Base-by-base conservation (phyloP, 305 asterid genomes). In the Petunia hybrid region DNA sequence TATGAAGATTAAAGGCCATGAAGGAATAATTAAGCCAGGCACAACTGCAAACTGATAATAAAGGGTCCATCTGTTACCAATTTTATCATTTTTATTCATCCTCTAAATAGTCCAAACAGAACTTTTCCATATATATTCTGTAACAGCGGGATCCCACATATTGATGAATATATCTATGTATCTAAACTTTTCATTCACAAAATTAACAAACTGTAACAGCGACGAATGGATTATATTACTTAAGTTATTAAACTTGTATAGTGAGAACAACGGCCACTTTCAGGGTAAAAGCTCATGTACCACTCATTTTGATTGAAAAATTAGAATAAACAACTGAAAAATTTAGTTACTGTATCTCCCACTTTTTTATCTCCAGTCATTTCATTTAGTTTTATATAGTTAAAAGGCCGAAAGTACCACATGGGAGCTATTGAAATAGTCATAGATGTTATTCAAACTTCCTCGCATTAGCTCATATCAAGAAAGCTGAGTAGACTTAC, bases 11-110 rank as follows among this genome's bases (percentile, higher is more conserved):
- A 66, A 45, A 66, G 74, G 40, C 36, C 73, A 40, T 39, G 74
- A 66, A 66, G 74, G 53, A 66, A 66, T 66, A 66, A 8, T 35
- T n/a, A 66, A 66, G 74, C 35, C 51, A 66, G 48, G 74, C 38
- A 41, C 74, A 66, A 41, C 31, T 41, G 1, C 1, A 13, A 66
- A 66, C 74, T 66, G 74, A 66, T 66, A 40, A 45, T 8, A 22
- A 46, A 70, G 3, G 42, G 43, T 46, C 77, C 60, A 70, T 70
- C 46, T 70, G 31, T 16, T 31, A 46, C 61, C 77, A 10, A 70
- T 46, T 70, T 46, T 12, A 46, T 22, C 31, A 70, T 45, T 70
- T 31, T 70, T 31, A 70, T 36, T 46, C 77, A 12, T 70, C 60
- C 45, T 70, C 43, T 70, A 31, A 31, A 70, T 46, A 70, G 35